Evolutionary conservation across 139 green algal species (phyloP).

Genomic region (Picochlorum sp.): DNA sequence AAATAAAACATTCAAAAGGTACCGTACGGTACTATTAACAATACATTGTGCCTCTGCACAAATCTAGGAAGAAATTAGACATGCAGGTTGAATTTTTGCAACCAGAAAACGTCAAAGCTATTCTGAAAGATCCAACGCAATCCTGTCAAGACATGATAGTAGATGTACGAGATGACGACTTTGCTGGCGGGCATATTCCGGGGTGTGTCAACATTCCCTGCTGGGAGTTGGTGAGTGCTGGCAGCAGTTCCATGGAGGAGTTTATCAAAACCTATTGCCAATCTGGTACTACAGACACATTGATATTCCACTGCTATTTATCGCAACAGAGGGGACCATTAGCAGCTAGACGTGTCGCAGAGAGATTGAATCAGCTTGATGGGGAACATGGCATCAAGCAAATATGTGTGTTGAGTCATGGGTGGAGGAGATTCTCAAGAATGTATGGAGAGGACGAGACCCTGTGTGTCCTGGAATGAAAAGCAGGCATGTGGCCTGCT

Average conservation of each 20-base stretch:
- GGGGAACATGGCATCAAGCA: background rate
- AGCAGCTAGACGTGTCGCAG: constrained; percentile 4
- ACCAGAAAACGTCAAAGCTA: constrained; percentile 6
- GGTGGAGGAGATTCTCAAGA: constrained; percentile 4
- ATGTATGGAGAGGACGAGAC: constrained; percentile 6
- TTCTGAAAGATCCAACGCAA: constrained; percentile 10
- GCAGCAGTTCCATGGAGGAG: constrained; percentile 3
- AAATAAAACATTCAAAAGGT: too few relatives aligned
- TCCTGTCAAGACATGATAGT: constrained; percentile 5
- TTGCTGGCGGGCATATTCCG: constrained; percentile 7
- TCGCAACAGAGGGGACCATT: constrained; percentile 23
- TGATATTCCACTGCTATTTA: constrained; percentile 31
- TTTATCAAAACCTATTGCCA: constrained; percentile 12
- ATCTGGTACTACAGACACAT: background rate
- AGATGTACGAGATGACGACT: constrained; percentile 22
- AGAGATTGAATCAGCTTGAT: constrained; percentile 8
- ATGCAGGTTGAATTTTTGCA: constrained; percentile 12
- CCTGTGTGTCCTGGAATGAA: background rate
- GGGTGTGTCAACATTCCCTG: background rate
- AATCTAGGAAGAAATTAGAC: background rate
- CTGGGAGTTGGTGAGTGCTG: background rate
- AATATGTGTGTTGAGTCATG: constrained; percentile 6
- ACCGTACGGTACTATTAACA: too few relatives aligned
- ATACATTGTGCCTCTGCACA: background rate
- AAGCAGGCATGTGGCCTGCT: background rate